Evolutionary conservation across 768 basidiomycete species (phyloP).

Genomic region (Rhizopogon vesiculosus): DNA sequence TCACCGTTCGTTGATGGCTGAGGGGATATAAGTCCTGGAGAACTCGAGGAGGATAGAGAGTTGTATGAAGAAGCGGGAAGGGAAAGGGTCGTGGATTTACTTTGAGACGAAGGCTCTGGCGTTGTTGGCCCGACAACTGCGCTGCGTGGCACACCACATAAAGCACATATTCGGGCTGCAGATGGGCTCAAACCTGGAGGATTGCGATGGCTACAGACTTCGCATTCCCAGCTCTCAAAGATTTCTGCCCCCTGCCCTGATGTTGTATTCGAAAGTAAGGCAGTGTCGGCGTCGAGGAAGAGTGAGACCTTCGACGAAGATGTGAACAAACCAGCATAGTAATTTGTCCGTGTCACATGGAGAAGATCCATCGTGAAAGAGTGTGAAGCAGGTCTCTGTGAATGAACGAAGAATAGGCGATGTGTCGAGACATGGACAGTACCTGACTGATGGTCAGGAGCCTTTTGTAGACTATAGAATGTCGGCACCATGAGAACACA

Average conservation of each 20-base stretch:
- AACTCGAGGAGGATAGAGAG: slow-evolving; percentile 19
- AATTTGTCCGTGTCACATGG: slow-evolving; percentile 69
- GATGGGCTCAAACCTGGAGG: slow-evolving; percentile 69
- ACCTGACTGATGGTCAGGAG: slow-evolving; percentile 73
- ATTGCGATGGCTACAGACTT: slow-evolving; percentile 85
- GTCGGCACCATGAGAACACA: slow-evolving; percentile 11
- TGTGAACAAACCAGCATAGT: slow-evolving; percentile 86
- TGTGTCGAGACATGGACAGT: slow-evolving; percentile 73
- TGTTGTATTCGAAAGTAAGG: slow-evolving; percentile 22
- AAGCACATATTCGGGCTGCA: slow-evolving; percentile 62
- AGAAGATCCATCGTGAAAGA: slow-evolving; percentile 71
- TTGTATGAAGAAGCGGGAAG: slow-evolving; percentile 33
- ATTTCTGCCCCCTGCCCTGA: slow-evolving; percentile 22
- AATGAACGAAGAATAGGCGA: slow-evolving; percentile 78
- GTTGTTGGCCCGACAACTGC: slow-evolving; percentile 24
- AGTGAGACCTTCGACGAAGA: slow-evolving; percentile 88
- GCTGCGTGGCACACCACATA: slow-evolving; percentile 77
- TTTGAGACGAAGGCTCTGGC: slow-evolving; percentile 13
- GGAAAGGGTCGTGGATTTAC: slow-evolving; percentile 34
- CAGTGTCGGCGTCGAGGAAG: slow-evolving; percentile 40
- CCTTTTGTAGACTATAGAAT: slow-evolving; percentile 68
- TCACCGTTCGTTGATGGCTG: slow-evolving; percentile 12
- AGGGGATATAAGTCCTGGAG: slow-evolving; percentile 15
- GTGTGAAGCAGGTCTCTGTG: slow-evolving; percentile 36
- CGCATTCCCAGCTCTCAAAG: slow-evolving; percentile 74